Conservation (phyloP, 352 stramenopile genomes). For the Globisporangium emineosum region DNA sequence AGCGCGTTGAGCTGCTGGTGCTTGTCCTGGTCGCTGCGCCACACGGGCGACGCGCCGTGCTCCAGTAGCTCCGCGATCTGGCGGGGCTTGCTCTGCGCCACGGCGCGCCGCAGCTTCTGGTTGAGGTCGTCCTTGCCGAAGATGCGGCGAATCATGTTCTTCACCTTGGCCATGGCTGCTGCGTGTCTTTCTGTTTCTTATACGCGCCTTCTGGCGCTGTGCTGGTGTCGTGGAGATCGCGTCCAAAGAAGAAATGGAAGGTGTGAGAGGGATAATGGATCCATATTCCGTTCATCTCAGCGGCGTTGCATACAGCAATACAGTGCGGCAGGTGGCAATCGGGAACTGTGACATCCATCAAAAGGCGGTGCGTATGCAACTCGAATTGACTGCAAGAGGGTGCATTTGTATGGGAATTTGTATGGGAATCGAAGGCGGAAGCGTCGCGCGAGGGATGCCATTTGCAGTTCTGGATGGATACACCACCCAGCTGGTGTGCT, state of each 20-base stretch:
- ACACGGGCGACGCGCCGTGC: slow-evolving; percentile 53
- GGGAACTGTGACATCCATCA: slow-evolving; percentile 6
- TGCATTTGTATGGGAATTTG: slow-evolving; percentile 1
- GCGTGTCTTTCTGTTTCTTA: not conserved
- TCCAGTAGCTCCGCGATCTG: slow-evolving; percentile 57
- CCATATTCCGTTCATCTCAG: not conserved
- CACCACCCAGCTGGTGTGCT: not conserved
- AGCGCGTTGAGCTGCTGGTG: slow-evolving; percentile 49
- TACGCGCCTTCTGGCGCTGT: not conserved
- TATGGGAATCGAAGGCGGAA: not conserved
- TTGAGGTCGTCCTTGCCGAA: slow-evolving; percentile 42
- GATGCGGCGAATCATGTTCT: slow-evolving; percentile 40
- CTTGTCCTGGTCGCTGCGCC: slow-evolving; percentile 29
- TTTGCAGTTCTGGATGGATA: slow-evolving; percentile 3
- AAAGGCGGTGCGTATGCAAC: not conserved
- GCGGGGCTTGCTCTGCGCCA: slow-evolving; percentile 34
- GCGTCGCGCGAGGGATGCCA: not conserved
- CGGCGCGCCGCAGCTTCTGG: slow-evolving; percentile 57
- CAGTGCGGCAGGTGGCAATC: slow-evolving; percentile 4
- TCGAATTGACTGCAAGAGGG: not conserved
- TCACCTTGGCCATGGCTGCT: slow-evolving; percentile 37
- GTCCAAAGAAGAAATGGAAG: slow-evolving; percentile 4
- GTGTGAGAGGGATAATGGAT: not conserved
- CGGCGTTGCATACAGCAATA: not conserved
- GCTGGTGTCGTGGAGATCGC: not conserved